Evolutionary conservation across 208 protist genomes (phyloP), one percentile per base, ranked within the genome.

Genomic region (Trypanosoma platydactyli): DNA sequence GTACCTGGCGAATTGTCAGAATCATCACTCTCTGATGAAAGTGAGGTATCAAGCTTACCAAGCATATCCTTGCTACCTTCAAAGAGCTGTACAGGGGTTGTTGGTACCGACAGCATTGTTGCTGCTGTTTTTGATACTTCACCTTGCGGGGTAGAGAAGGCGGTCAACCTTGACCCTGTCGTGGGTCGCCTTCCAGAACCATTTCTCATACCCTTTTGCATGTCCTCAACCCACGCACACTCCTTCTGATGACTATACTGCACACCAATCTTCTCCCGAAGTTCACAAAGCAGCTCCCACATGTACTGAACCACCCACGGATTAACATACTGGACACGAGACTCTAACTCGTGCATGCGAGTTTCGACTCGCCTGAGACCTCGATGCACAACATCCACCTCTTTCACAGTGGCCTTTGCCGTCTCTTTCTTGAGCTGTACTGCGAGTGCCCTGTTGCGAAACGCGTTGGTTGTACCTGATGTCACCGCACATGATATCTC

Each of bases 291-390:
- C 35, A 68, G 18, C 27, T 76, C 70, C 70, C 70, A 76, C 70
- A 76, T 76, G 48, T 76, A 48, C 42, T 76, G 70, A 5, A 76
- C 70, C 27, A 70, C 70, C 70, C 70, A 76, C 20, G 70, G 70
- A 51, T 76, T 76, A 15, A 76, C 70, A 24, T 76, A 68, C 62
- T 76, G 70, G 5, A 76, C 70, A 38, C 70, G 54, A 2, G 70
- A 76, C 42, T 76, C 70, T 41, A 76, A 45, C 46, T 76, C 61
- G 57, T 76, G 62, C 60, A 76, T 70, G 30, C 70, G 70, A 2
- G 70, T 76, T 24, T 76, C 70, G 3, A 76, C 44, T 12, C 70
- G 62, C 44, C 44, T 68, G 30, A 76, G 44, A 40, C 63, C 64
- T 30, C 44, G 30, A 44, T 46, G 63, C 22, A 76, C 48, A 13